Percentiles rank a stretch among this genome's conserved stretches.
phyloP scores from a whole-genome alignment of 768 basidiomycete genomes.

The Cytidiella melzeri region DNA sequence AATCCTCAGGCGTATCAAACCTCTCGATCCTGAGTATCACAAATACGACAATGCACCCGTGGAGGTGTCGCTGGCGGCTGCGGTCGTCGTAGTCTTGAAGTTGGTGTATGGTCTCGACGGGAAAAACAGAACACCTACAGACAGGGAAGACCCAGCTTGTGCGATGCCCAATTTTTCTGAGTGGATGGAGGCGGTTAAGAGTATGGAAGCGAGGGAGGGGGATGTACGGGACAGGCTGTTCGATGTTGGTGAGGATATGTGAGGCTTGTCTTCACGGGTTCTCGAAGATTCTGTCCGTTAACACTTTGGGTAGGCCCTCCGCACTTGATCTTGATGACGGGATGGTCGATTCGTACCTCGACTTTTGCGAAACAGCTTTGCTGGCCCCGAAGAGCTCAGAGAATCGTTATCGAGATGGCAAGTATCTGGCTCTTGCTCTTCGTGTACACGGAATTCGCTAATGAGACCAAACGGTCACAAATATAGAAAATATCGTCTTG shows the following conservation, averaged over 20 bases:
- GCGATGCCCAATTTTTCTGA: conserved; percentile 48
- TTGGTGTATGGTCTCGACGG: conserved; percentile 84
- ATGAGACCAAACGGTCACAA: not conserved
- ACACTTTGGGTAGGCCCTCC: conserved; percentile 33
- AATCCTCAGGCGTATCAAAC: conserved; percentile 28
- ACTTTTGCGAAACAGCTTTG: conserved; percentile 56
- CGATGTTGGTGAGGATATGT: conserved; percentile 42
- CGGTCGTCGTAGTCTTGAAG: conserved; percentile 68
- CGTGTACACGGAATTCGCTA: not conserved
- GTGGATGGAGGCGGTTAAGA: conserved; percentile 39
- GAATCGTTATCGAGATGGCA: no score
- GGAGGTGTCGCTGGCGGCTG: conserved; percentile 57
- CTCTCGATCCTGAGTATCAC: conserved; percentile 39
- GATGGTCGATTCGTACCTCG: conserved; percentile 58
- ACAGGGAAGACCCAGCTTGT: conserved; percentile 50
- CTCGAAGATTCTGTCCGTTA: conserved; percentile 1
- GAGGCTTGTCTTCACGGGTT: conserved; percentile 19
- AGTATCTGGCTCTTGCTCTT: not conserved
- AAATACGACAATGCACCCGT: conserved; percentile 60
- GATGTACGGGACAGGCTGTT: conserved; percentile 31
- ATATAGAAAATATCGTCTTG: conserved; percentile 14
- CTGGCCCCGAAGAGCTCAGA: conserved; percentile 15
- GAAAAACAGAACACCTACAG: conserved; percentile 38
- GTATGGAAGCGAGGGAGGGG: conserved; percentile 30
- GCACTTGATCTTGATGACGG: conserved; percentile 45